phyloP scores from a whole-genome alignment of 371 early-diverging fungal species.

The Saksenaea vasiformis region DNA sequence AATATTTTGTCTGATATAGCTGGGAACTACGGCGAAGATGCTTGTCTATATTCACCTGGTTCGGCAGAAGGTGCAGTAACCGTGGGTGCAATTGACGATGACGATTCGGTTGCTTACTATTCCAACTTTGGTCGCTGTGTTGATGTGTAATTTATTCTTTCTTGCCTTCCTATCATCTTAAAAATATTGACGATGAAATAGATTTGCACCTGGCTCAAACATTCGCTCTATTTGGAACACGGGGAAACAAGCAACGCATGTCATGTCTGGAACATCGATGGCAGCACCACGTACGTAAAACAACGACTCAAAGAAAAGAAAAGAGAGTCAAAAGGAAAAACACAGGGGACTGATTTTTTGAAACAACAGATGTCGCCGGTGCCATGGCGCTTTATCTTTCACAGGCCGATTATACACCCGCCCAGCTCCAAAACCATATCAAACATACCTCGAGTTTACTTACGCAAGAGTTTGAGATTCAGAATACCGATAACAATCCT shows the following conservation, averaged over 20 bases:
- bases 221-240: conserved; percentile 68
- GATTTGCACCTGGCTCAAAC: conserved; percentile 76
- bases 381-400: conserved; percentile 44
- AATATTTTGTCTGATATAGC: conserved; percentile 33
- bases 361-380: conserved; percentile 40
- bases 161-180: not conserved
- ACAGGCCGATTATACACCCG: conserved; percentile 37
- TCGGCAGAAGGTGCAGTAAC: conserved; percentile 81
- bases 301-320: not conserved
- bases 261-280: conserved; percentile 76
- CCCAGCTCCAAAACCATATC: conserved; percentile 22
- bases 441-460: conserved; percentile 28
- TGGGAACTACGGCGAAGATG: conserved; percentile 70
- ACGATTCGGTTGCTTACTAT: conserved; percentile 73
- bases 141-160: conserved; percentile 55
- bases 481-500: conserved; percentile 31
- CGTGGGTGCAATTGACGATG: conserved; percentile 82
- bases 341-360: not conserved
- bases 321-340: not conserved
- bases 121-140: conserved; percentile 83
- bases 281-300: conserved; percentile 75
- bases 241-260: conserved; percentile 30
- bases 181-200: conserved; percentile 4
- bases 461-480: conserved; percentile 33
- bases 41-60: conserved; percentile 87